Percentiles rank a stretch among this genome's conserved stretches.
phyloP scores from a whole-genome alignment of 805 yeast genomes.

The Hermanozyma aechmeae region DNA sequence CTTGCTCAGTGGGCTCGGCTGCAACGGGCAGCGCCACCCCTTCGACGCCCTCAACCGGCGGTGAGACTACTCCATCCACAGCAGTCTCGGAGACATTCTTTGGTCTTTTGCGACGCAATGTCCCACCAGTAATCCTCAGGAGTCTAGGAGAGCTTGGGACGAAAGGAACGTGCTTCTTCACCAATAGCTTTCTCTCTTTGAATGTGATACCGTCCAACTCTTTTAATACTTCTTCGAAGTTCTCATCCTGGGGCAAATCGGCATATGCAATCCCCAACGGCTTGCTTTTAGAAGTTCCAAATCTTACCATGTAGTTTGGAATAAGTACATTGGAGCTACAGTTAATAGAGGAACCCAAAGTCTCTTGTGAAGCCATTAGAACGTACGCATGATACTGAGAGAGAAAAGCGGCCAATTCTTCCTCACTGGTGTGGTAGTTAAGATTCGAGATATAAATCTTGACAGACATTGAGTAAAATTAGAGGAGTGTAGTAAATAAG shows the following conservation, averaged over 20 bases:
- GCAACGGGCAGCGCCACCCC: no score
- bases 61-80: not conserved
- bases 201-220: slow-evolving; percentile 16
- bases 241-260: slow-evolving; percentile 20
- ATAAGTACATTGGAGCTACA: slow-evolving; percentile 31
- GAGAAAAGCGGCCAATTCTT: slow-evolving; percentile 38
- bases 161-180: slow-evolving; percentile 33
- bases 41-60: no score
- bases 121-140: not conserved
- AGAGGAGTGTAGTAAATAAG: no score
- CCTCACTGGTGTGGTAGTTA: slow-evolving; percentile 42
- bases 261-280: slow-evolving; percentile 48
- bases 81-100: slow-evolving; percentile 1
- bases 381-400: slow-evolving; percentile 39
- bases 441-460: slow-evolving; percentile 46
- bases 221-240: slow-evolving; percentile 18
- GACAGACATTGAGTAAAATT: no score
- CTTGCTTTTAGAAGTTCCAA: slow-evolving; percentile 29
- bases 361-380: slow-evolving; percentile 4
- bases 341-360: slow-evolving; percentile 3
- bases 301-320: slow-evolving; percentile 46
- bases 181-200: slow-evolving; percentile 29
- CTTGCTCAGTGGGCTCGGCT: not conserved
- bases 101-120: slow-evolving; percentile 1
- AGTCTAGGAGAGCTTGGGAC: not conserved